These are phyloP conservation scores for Plantago elongata DNA, from an alignment of 257 asterid genomes.

Conservation along the genomic window DNA sequence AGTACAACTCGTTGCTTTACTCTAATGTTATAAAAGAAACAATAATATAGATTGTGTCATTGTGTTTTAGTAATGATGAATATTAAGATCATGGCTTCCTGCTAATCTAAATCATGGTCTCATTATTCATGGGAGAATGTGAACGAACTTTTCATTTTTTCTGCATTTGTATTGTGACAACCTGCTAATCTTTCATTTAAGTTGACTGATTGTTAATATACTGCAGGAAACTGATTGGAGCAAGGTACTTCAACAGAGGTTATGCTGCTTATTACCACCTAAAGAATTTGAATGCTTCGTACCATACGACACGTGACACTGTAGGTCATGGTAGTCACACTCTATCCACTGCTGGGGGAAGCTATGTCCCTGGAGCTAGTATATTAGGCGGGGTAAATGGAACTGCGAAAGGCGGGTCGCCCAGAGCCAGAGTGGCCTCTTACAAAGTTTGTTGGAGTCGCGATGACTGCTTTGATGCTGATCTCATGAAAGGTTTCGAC, in stretches of 20 bases:
- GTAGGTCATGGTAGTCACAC: constrained; percentile 82
- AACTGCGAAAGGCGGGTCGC: constrained; percentile 82
- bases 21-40: no score
- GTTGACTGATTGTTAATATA: no score
- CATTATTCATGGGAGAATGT: no score
- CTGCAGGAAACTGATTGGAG: constrained; percentile 77
- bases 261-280: constrained; percentile 2
- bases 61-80: no score
- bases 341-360: constrained; percentile 77
- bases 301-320: constrained; percentile 33
- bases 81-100: no score
- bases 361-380: constrained; percentile 51
- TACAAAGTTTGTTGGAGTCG: constrained; percentile 60
- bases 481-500: constrained; percentile 52
- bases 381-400: constrained; percentile 49
- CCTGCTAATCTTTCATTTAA: no score
- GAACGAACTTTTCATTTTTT: no score
- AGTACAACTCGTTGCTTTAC: background rate
- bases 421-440: constrained; percentile 59
- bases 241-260: constrained; percentile 62
- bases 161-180: no score
- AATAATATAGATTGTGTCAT: no score
- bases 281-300: background rate
- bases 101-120: no score
- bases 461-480: constrained; percentile 48